phyloP scores from a whole-genome alignment of 352 stramenopile species.

The Globisporangium iwayamae region DNA sequence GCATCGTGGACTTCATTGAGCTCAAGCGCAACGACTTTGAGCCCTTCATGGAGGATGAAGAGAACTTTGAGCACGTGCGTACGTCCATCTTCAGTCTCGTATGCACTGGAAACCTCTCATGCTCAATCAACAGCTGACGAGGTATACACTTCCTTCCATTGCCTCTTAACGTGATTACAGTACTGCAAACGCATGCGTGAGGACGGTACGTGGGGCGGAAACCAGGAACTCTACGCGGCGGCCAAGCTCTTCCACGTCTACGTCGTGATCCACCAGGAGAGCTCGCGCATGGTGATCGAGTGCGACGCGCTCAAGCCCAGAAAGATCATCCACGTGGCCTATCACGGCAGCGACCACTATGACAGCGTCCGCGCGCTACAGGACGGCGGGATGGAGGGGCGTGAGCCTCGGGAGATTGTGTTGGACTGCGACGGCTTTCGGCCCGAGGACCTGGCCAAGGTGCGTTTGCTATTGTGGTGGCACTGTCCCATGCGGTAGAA shows the following conservation, averaged over 20 bases:
- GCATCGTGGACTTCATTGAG: constrained; percentile 70
- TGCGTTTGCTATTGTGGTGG: constrained; percentile 19
- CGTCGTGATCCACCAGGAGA: constrained; percentile 75
- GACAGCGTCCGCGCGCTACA: constrained; percentile 66
- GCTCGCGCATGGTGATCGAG: constrained; percentile 63
- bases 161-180: constrained; percentile 19
- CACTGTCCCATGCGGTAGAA: not conserved
- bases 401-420: constrained; percentile 40
- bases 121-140: not conserved
- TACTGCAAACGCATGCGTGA: constrained; percentile 79
- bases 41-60: constrained; percentile 87
- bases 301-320: constrained; percentile 54
- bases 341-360: constrained; percentile 79
- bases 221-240: constrained; percentile 76
- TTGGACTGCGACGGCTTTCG: constrained; percentile 64
- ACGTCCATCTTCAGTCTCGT: not conserved
- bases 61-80: constrained; percentile 78
- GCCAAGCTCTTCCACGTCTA: constrained; percentile 70
- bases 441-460: constrained; percentile 48
- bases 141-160: not conserved
- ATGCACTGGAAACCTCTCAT: not conserved
- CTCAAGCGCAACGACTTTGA: constrained; percentile 72
- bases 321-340: constrained; percentile 54
- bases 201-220: constrained; percentile 79
- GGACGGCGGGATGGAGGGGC: constrained; percentile 31